Conservation (phyloP, 1,139 yeast species). For the Geotrichum histeridarum region DNA sequence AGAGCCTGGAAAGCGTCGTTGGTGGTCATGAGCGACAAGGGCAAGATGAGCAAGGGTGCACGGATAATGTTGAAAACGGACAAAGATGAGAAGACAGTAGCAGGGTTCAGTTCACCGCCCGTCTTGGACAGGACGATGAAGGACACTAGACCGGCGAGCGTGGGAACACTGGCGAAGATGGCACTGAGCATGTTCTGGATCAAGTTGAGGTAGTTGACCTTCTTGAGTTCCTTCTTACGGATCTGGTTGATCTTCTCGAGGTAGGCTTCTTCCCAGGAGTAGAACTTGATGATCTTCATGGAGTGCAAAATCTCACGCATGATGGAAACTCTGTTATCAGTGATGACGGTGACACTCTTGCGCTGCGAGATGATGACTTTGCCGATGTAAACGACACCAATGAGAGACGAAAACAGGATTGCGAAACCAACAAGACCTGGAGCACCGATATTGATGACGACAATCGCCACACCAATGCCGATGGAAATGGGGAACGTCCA, state of each 20-base stretch:
- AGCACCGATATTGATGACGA: constrained; percentile 67
- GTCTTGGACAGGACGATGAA: constrained; percentile 69
- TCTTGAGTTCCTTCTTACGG: constrained; percentile 44
- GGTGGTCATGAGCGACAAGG: constrained; percentile 56
- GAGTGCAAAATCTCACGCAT: constrained; percentile 63
- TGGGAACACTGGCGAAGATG: constrained; percentile 57
- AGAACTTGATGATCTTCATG: constrained; percentile 64
- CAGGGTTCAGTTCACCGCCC: constrained; percentile 52
- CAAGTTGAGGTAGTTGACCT: constrained; percentile 34
- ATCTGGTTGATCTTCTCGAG: constrained; percentile 44
- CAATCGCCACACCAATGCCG: constrained; percentile 56
- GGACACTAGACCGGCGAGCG: constrained; percentile 64
- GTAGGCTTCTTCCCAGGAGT: constrained; percentile 70
- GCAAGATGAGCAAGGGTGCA: constrained; percentile 67
- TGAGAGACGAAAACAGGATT: constrained; percentile 37
- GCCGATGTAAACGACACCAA: constrained; percentile 35
- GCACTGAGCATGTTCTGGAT: constrained; percentile 53
- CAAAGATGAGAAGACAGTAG: constrained; percentile 72
- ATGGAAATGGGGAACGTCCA: constrained; percentile 47
- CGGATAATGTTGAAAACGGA: constrained; percentile 66
- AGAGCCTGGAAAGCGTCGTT: constrained; percentile 67
- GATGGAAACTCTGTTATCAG: constrained; percentile 55
- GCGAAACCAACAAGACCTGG: constrained; percentile 64
- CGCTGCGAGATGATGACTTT: constrained; percentile 44
- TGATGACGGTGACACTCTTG: constrained; percentile 42